Percentiles rank a stretch among this genome's conserved stretches.
Conservation (phyloP, 768 basidiomycete genomes). For the Crucibulum laeve region DNA sequence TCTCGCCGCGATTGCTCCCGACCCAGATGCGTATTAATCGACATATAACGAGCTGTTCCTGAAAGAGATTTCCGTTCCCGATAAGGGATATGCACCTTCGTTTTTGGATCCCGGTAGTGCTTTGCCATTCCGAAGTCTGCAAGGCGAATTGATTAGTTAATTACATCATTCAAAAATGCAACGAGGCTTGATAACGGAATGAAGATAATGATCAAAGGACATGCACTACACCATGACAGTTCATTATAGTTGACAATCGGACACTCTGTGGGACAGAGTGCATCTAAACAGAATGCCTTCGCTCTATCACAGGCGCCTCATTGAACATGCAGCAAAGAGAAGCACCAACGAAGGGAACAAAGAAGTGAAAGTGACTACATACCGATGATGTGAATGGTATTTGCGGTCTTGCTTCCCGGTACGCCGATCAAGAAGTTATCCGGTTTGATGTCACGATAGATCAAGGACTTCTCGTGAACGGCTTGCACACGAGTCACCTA, state of each 20-base stretch:
- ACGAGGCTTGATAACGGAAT: background rate
- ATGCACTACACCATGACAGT: too few relatives aligned
- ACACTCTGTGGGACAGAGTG: too few relatives aligned
- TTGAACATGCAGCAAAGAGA: background rate
- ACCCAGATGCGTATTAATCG: constrained; percentile 97
- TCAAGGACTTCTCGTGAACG: constrained; percentile 97
- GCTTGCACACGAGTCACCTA: constrained; percentile 96
- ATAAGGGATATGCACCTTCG: constrained; percentile 98
- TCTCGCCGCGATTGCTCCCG: constrained; percentile 93
- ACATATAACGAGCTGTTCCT: constrained; percentile 98
- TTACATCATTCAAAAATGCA: constrained; percentile 1
- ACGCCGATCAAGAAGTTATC: constrained; percentile 99
- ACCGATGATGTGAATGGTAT: constrained; percentile 86
- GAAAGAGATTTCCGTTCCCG: constrained; percentile 95
- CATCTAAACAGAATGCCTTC: too few relatives aligned
- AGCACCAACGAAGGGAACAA: constrained; percentile 1
- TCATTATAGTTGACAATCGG: too few relatives aligned
- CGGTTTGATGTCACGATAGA: constrained; percentile 98
- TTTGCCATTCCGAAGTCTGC: constrained; percentile 99
- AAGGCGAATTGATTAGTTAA: constrained; percentile 7
- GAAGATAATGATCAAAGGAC: background rate
- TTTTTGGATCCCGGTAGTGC: constrained; percentile 97
- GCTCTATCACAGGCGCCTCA: too few relatives aligned
- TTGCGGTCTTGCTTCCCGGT: constrained; percentile 85
- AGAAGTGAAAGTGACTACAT: constrained; percentile 22